Evolutionary conservation across 2,329 filamentous ascomycete species (phyloP).

Genomic region (Parastagonospora nodorum): DNA sequence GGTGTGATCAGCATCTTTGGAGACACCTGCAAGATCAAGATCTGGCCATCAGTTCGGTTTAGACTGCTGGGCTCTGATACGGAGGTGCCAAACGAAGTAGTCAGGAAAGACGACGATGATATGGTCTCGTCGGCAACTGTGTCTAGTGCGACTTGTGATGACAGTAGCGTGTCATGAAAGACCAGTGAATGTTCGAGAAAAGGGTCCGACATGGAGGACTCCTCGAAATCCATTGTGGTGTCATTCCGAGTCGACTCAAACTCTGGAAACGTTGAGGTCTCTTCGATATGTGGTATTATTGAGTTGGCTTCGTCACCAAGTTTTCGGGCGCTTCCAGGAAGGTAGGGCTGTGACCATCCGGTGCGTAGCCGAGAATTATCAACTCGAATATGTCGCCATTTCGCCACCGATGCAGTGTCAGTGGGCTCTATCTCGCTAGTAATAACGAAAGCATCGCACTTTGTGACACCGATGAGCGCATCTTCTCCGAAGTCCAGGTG

Average conservation of each 20-base stretch:
- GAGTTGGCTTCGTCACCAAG: constrained; percentile 1
- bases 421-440: background rate
- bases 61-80: constrained; percentile 27
- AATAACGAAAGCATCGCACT: constrained; percentile 49
- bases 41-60: constrained; percentile 15
- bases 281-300: constrained; percentile 18
- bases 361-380: constrained; percentile 25
- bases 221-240: constrained; percentile 25
- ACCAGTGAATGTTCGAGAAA: constrained; percentile 82
- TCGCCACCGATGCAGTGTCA: constrained; percentile 18
- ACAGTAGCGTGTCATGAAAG: constrained; percentile 68
- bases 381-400: constrained; percentile 35
- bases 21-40: constrained; percentile 18
- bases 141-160: constrained; percentile 57
- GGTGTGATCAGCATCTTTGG: constrained; percentile 58
- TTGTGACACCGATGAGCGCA: constrained; percentile 57
- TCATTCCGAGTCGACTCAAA: constrained; percentile 31
- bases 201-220: constrained; percentile 20
- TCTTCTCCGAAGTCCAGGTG: constrained; percentile 61
- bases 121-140: constrained; percentile 34
- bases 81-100: constrained; percentile 43
- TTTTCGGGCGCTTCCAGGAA: constrained; percentile 16
- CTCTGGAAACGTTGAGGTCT: constrained; percentile 9
- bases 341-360: constrained; percentile 41
- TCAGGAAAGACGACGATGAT: constrained; percentile 43